Evolutionary conservation across 1,284 basidiomycete species (phyloP).

Genomic region (Grifola frondosa): DNA sequence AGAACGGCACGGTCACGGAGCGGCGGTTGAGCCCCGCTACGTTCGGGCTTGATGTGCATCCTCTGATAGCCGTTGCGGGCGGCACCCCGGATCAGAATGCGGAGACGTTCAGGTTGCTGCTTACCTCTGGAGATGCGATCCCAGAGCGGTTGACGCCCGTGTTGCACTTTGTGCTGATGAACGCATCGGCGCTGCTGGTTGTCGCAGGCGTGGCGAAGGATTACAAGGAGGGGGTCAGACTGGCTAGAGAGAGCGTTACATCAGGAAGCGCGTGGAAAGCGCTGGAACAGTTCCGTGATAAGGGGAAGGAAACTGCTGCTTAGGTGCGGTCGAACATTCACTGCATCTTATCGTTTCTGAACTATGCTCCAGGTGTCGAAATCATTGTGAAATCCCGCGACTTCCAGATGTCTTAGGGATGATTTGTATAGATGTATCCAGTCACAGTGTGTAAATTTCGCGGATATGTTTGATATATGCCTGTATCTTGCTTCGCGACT

Average conservation of each 20-base stretch:
- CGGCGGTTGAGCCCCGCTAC: constrained; percentile 52
- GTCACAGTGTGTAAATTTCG: too few species aligned
- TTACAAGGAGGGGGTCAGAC: constrained; percentile 69
- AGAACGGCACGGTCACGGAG: constrained; percentile 53
- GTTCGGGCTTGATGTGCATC: constrained; percentile 75
- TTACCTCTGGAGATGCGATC: constrained; percentile 51
- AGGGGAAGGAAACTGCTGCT: constrained; percentile 19
- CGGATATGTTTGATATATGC: too few species aligned
- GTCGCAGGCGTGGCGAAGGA: constrained; percentile 73
- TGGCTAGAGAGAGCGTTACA: constrained; percentile 73
- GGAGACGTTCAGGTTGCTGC: constrained; percentile 56
- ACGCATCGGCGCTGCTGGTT: constrained; percentile 80
- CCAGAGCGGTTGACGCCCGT: constrained; percentile 59
- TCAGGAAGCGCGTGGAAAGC: constrained; percentile 79
- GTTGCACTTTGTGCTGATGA: constrained; percentile 83
- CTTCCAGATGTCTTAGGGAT: too few species aligned
- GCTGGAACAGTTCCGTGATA: constrained; percentile 51
- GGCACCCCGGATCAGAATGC: constrained; percentile 77
- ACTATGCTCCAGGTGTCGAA: too few species aligned
- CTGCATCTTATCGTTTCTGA: too few species aligned
- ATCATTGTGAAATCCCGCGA: too few species aligned
- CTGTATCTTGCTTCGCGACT: too few species aligned
- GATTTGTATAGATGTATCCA: too few species aligned
- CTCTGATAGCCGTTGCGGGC: constrained; percentile 71
- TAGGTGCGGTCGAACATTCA: constrained; percentile 8